Percentiles rank a stretch among this genome's conserved stretches.
Evolutionary conservation across 2,329 filamentous ascomycete species (phyloP).

Genomic region (Aspergillus sp.): DNA sequence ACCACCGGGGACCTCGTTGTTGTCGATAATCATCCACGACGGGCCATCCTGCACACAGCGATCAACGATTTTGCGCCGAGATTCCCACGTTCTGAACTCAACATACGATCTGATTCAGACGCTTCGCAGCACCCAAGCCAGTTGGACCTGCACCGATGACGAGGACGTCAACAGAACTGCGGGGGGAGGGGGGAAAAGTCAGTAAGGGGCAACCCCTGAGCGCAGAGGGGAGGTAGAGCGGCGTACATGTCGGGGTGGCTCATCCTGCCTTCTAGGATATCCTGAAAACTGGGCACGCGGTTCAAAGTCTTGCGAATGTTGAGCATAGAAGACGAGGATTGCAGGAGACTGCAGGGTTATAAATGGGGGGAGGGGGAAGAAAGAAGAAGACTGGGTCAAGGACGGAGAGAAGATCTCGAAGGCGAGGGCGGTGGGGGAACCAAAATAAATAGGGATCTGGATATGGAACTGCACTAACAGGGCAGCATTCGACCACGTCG

Average conservation of each 20-base stretch:
- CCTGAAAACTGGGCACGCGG: slow-evolving; percentile 37
- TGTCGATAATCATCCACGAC: slow-evolving; percentile 94
- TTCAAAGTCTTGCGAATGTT: slow-evolving; percentile 35
- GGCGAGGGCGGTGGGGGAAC: slow-evolving; percentile 10
- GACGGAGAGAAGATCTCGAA: slow-evolving; percentile 13
- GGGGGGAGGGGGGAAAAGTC: slow-evolving; percentile 10
- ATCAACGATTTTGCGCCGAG: slow-evolving; percentile 10
- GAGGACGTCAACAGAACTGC: slow-evolving; percentile 86
- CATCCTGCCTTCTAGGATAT: slow-evolving; percentile 39
- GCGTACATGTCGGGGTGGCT: slow-evolving; percentile 37
- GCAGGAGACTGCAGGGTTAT: slow-evolving; percentile 22
- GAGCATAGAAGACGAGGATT: slow-evolving; percentile 27
- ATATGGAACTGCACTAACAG: not conserved
- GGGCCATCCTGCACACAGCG: slow-evolving; percentile 59
- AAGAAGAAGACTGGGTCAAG: slow-evolving; percentile 5
- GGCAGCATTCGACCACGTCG: not conserved
- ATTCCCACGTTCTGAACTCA: slow-evolving; percentile 2
- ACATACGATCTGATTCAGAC: slow-evolving; percentile 87
- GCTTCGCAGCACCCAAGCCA: slow-evolving; percentile 94
- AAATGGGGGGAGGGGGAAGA: slow-evolving; percentile 11
- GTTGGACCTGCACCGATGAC: slow-evolving; percentile 97
- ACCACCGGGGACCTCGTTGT: slow-evolving; percentile 84
- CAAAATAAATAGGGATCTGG: slow-evolving; percentile 8
- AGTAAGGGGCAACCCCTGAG: slow-evolving; percentile 3
- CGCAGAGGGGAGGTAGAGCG: not conserved